Evolutionary conservation across 768 basidiomycete species (phyloP), one percentile per base, ranked within the genome.

Genomic region (Pulveroboletus ravenelii): DNA sequence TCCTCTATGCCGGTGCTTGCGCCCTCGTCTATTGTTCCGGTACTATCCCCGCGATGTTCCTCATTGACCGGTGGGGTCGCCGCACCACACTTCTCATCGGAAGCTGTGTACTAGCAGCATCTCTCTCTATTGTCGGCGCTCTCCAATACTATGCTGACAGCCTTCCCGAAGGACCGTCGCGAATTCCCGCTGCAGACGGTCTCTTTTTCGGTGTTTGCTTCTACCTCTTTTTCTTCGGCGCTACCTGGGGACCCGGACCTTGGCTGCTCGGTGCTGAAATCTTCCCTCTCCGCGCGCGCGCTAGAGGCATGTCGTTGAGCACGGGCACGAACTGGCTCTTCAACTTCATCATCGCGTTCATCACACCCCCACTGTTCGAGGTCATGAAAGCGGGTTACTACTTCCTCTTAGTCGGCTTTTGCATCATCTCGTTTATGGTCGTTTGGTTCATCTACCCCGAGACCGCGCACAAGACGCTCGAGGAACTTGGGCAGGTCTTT

Each of bases 141-240:
- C 70, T 84, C 36, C 81, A 82, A 60, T 74, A 63, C 56, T 61
- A 61, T 54, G 70, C 68, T 31, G 74, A 72, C 52, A 69, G 57
- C 20, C 64, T 77, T 45, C 75, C 72, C 6, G 48, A 60, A 34
- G 73, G 72, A 13, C 32, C 55, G 29, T 51, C 54, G 2, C 61
- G 70, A 10, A 46, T 67, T 20, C 65, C 62, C 3, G 62, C 64
- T n/a, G 67, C 73, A 10, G 57, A 72, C 43, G 70, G 65, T 14
- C 66, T 72, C 48, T 74, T 70, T 30, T 71, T 67, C 48, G 70
- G 75, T 51, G 73, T 80, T 47, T 78, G 78, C 56, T 57, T 78
- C n/a, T 84, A 83, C 60, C 71, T 84, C 20, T 81, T 83, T 61
- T 72, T 81, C 57, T 81, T 75, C 45, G 78, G 77, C 6, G 77